Conservation (phyloP, 768 basidiomycete genomes). For the Russula dissimulans region DNA sequence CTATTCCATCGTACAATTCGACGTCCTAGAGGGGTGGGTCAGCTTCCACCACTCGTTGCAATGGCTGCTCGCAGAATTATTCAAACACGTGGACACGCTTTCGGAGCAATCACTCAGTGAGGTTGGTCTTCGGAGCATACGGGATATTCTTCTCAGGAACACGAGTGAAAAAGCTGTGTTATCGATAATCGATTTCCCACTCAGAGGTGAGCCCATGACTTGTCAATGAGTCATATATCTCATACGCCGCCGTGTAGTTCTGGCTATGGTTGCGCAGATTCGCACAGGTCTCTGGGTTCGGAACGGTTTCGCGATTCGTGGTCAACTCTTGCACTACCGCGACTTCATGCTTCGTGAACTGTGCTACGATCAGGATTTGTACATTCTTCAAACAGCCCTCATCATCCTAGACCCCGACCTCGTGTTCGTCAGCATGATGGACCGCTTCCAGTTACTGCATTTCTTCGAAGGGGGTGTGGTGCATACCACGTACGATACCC, state of each 20-base stretch:
- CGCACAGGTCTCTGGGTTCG: constrained; percentile 95
- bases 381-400: constrained; percentile 79
- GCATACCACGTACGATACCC: constrained; percentile 54
- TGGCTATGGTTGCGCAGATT: constrained; percentile 90
- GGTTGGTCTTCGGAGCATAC: constrained; percentile 44
- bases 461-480: constrained; percentile 68
- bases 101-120: constrained; percentile 43
- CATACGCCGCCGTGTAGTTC: constrained; percentile 36
- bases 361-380: constrained; percentile 94
- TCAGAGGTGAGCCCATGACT: constrained; percentile 54
- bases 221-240: background rate
- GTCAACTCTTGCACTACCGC: constrained; percentile 90
- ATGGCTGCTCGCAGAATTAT: constrained; percentile 82
- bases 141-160: constrained; percentile 51
- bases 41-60: constrained; percentile 91
- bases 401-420: constrained; percentile 68
- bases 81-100: constrained; percentile 72
- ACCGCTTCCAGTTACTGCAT: constrained; percentile 73
- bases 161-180: constrained; percentile 62
- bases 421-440: constrained; percentile 78
- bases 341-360: constrained; percentile 93
- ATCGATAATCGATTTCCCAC: constrained; percentile 77
- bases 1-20: constrained; percentile 65
- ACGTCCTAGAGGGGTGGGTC: constrained; percentile 72
- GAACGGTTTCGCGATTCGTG: constrained; percentile 92